These are phyloP conservation scores for Diaporthe eres DNA, from an alignment of 2,329 filamentous ascomycete genomes.

Conservation along the genomic window DNA sequence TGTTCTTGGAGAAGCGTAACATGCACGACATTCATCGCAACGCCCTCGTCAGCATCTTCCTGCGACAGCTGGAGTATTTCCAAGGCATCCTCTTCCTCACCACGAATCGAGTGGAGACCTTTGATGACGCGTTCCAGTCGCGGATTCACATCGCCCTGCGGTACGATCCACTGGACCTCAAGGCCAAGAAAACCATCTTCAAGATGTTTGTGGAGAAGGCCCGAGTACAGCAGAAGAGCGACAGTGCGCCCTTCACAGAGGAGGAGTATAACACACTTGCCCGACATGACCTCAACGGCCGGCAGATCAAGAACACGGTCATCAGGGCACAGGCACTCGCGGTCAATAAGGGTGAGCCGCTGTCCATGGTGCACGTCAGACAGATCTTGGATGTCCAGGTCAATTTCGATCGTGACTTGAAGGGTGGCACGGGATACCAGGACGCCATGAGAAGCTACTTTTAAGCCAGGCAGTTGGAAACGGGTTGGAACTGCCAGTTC, in stretches of 20 bases:
- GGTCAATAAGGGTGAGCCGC: constrained; percentile 77
- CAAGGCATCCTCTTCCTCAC: constrained; percentile 92
- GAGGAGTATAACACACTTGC: constrained; percentile 77
- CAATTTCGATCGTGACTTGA: constrained; percentile 86
- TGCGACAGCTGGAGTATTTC: constrained; percentile 90
- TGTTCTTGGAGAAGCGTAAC: constrained; percentile 86
- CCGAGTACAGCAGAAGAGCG: constrained; percentile 73
- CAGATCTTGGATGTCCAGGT: constrained; percentile 88
- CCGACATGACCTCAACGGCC: constrained; percentile 73
- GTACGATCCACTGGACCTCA: constrained; percentile 80
- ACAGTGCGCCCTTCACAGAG: constrained; percentile 69
- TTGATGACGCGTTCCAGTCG: constrained; percentile 91
- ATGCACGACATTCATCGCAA: constrained; percentile 89
- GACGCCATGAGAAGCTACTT: constrained; percentile 89
- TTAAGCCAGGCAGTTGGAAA: constrained; percentile 47
- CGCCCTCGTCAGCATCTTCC: constrained; percentile 87
- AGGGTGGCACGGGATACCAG: constrained; percentile 83
- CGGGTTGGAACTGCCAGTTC: not conserved
- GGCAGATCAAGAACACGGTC: constrained; percentile 90
- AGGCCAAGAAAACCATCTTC: constrained; percentile 85
- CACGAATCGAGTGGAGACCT: constrained; percentile 88
- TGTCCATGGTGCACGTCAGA: constrained; percentile 85
- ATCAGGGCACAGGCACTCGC: constrained; percentile 87
- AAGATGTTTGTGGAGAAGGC: constrained; percentile 86
- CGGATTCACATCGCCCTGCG: constrained; percentile 88